These are phyloP conservation scores for Rhodocollybia butyracea DNA, from an alignment of 768 basidiomycete species.

Conservation along the genomic window DNA sequence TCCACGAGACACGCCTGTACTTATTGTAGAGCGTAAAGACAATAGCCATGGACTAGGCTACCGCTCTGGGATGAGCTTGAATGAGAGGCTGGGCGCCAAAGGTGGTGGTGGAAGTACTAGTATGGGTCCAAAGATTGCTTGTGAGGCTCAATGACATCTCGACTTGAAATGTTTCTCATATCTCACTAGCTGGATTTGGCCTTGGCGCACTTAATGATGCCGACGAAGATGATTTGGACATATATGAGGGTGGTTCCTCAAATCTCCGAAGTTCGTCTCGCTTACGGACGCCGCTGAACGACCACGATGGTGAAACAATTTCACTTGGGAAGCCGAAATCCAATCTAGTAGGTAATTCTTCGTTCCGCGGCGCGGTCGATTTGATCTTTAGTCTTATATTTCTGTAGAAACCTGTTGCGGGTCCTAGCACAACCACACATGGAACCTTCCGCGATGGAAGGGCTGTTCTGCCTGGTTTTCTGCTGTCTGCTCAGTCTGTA, in stretches of 20 bases:
- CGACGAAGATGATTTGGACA: constrained; percentile 87
- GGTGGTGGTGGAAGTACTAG: constrained; percentile 10
- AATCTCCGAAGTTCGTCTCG: constrained; percentile 46
- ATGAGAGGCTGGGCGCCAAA: constrained; percentile 51
- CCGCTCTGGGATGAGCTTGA: constrained; percentile 56
- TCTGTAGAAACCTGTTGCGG: constrained; percentile 30
- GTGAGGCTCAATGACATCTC: constrained; percentile 32
- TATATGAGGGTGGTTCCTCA: constrained; percentile 56
- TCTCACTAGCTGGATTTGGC: constrained; percentile 74
- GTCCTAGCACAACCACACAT: constrained; percentile 10
- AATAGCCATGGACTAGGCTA: constrained; percentile 84
- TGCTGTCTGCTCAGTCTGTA: constrained; percentile 62
- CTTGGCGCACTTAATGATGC: constrained; percentile 90
- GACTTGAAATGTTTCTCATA: not conserved
- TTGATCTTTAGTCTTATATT: constrained; percentile 17
- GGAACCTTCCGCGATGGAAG: constrained; percentile 72
- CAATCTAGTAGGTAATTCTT: constrained; percentile 15
- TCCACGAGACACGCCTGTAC: constrained; percentile 69
- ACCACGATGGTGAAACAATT: constrained; percentile 60
- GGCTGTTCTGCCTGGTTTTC: constrained; percentile 73
- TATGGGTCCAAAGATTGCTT: constrained; percentile 53
- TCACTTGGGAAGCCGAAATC: constrained; percentile 38
- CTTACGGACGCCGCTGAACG: constrained; percentile 64
- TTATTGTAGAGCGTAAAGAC: constrained; percentile 65
- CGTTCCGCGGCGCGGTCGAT: not conserved